These are phyloP conservation scores for Cladosporium sp. DNA, from an alignment of 2,329 filamentous ascomycete species.

Conservation along the genomic window DNA sequence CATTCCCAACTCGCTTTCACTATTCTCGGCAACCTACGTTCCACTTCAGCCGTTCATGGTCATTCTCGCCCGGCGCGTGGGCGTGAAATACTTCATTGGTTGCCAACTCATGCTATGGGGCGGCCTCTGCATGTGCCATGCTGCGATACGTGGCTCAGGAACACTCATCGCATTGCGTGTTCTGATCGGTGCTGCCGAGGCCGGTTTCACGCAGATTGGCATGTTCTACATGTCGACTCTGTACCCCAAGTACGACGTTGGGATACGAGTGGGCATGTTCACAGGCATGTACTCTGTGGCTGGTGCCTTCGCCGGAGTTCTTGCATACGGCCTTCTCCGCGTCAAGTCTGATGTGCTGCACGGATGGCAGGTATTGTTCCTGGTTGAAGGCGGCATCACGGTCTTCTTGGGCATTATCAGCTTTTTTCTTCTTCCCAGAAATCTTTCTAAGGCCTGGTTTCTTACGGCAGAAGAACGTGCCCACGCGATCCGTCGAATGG, in stretches of 20 bases:
- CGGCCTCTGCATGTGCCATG: conserved; percentile 1
- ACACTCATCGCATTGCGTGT: neutral
- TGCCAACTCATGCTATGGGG: conserved; percentile 4
- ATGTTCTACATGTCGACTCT: conserved; percentile 7
- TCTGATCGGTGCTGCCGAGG: neutral
- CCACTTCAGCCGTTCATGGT: conserved; percentile 1
- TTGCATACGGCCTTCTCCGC: neutral
- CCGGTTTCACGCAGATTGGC: conserved; percentile 1
- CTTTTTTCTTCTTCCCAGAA: conserved; percentile 1
- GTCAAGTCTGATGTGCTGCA: neutral
- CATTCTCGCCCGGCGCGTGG: neutral
- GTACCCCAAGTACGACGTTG: neutral
- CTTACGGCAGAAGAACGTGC: neutral
- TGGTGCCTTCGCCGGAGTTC: neutral
- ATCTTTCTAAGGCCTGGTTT: neutral
- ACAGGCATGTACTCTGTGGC: conserved; percentile 4
- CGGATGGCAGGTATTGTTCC: conserved; percentile 2
- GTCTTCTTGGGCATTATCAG: conserved; percentile 2
- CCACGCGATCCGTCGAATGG: conserved; percentile 2
- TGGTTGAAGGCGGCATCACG: conserved; percentile 1
- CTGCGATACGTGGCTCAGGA: neutral
- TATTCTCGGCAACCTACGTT: conserved; percentile 1
- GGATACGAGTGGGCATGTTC: neutral
- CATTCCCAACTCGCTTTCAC: conserved; percentile 1
- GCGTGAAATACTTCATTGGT: conserved; percentile 3